Conservation (phyloP, 805 yeast species). For the Barnettozyma botsteinii region DNA sequence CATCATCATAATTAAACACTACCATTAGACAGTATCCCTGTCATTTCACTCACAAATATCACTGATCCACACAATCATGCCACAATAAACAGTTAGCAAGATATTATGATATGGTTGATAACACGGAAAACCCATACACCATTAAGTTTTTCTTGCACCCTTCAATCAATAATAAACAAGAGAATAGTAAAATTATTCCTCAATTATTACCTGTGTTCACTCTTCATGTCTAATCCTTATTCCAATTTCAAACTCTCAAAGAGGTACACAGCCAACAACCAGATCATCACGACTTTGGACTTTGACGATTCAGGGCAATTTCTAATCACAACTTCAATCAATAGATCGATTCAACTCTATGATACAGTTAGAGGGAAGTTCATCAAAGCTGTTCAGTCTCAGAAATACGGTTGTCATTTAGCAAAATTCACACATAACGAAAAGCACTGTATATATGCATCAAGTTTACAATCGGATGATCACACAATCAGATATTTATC, state of each 20-base stretch:
- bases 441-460: slow-evolving; percentile 70
- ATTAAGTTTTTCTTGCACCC: no score
- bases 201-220: no score
- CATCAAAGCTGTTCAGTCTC: slow-evolving; percentile 64
- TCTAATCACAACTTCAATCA: slow-evolving; percentile 69
- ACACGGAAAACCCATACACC: no score
- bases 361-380: slow-evolving; percentile 67
- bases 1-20: no score
- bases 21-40: no score
- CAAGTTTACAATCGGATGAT: slow-evolving; percentile 64
- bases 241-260: slow-evolving; percentile 37
- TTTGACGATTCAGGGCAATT: slow-evolving; percentile 82
- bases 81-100: no score
- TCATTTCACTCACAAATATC: no score
- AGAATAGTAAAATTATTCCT: no score
- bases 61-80: no score
- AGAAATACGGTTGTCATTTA: slow-evolving; percentile 87
- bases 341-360: slow-evolving; percentile 78
- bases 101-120: no score
- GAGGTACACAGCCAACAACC: slow-evolving; percentile 34
- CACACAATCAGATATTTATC: slow-evolving; percentile 72
- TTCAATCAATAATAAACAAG: no score
- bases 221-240: slow-evolving; percentile 7
- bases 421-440: slow-evolving; percentile 79
- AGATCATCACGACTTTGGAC: slow-evolving; percentile 58